phyloP scores from a whole-genome alignment of 2,329 filamentous ascomycete species.

The Ceratocystis colombiana region DNA sequence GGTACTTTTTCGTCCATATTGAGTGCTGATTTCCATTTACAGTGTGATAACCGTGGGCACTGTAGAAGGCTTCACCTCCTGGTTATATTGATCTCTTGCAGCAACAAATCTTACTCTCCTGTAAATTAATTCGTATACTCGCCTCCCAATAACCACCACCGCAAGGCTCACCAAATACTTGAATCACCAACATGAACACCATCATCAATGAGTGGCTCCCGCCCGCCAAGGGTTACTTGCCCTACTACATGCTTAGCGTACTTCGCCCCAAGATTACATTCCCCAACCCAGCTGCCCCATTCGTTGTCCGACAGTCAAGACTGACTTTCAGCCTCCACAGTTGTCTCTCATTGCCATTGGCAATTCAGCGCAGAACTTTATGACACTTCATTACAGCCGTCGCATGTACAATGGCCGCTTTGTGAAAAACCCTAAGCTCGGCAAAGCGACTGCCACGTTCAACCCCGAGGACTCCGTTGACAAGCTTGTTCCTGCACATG shows the following conservation, averaged over 20 bases:
- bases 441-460: slow-evolving; percentile 35
- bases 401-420: slow-evolving; percentile 69
- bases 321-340: slow-evolving; percentile 38
- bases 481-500: slow-evolving; percentile 42
- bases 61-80: background rate
- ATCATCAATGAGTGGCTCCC: slow-evolving; percentile 37
- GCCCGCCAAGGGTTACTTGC: slow-evolving; percentile 44
- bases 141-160: background rate
- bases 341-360: slow-evolving; percentile 70
- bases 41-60: background rate
- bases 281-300: background rate
- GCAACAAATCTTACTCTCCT: background rate
- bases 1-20: background rate
- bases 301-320: background rate
- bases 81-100: background rate
- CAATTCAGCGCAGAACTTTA: slow-evolving; percentile 78
- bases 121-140: background rate
- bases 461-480: slow-evolving; percentile 45
- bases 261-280: background rate
- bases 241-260: slow-evolving; percentile 51
- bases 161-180: background rate
- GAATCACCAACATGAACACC: slow-evolving; percentile 36
- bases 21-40: background rate
- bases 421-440: slow-evolving; percentile 41
- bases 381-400: slow-evolving; percentile 69